These are phyloP conservation scores for Euclidium syriacum DNA, from an alignment of 345 rosid species.

Conservation along the genomic window DNA sequence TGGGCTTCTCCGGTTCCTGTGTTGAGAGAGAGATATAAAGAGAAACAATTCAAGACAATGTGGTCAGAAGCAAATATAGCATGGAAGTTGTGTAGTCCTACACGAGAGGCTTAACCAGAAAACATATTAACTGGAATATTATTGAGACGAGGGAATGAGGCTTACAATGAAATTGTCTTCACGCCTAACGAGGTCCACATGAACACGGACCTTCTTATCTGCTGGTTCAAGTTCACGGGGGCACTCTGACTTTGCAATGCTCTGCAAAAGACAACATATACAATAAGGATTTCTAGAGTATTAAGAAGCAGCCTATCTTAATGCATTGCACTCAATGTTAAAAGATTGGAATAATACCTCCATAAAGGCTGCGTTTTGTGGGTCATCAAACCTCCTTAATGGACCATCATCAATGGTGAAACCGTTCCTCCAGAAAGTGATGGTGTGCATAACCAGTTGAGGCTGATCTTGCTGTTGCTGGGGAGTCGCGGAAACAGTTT, in stretches of 20 bases:
- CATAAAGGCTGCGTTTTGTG: constrained; percentile 68
- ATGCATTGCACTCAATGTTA: neutral
- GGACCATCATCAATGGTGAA: constrained; percentile 92
- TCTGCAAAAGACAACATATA: constrained; percentile 41
- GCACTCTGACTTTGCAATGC: constrained; percentile 68
- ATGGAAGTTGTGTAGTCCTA: neutral
- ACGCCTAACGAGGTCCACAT: constrained; percentile 62
- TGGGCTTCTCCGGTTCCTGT: constrained; percentile 54
- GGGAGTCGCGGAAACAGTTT: constrained; percentile 49
- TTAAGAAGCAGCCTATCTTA: neutral
- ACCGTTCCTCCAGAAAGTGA: constrained; percentile 89
- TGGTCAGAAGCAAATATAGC: neutral
- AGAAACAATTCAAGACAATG: neutral
- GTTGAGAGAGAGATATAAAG: constrained; percentile 37
- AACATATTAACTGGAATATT: neutral
- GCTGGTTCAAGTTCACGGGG: constrained; percentile 76
- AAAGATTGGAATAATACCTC: constrained; percentile 43
- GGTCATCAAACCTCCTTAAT: constrained; percentile 68
- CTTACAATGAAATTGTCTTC: constrained; percentile 63
- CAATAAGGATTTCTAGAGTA: neutral
- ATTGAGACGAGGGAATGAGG: neutral
- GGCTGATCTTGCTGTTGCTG: constrained; percentile 40
- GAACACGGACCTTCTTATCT: constrained; percentile 58
- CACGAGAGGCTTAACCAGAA: neutral
- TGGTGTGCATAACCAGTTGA: constrained; percentile 52